Base-by-base conservation (phyloP, 306 rosid genomes). In the Sindora glabra region DNA sequence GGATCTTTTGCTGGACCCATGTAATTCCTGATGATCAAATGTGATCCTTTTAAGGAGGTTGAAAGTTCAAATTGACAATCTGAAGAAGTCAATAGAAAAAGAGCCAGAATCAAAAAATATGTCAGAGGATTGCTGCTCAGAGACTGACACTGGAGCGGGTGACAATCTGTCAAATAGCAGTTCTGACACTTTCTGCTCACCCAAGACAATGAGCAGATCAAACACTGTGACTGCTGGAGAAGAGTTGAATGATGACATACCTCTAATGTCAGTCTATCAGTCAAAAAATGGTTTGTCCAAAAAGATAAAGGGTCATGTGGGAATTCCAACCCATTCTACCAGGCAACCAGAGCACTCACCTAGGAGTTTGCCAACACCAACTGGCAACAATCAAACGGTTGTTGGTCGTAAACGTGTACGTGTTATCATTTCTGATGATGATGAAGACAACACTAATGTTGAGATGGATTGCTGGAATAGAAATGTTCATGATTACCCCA, bases 371-470 rank as follows among this genome's bases (percentile, higher is more conserved):
- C 56, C 82, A 52, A 74, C 69, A 53, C 32, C 76, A 64, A 37
- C 70, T 57, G 68, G 62, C 8, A 70, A 51, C 66, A 80, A 74
- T 58, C 78, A 71, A 55, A 61, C 62, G 5, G 49, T 60, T 56
- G 67, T 61, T 64, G 72, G 87, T 21, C 87, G 86, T 54, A 86
- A 86, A 64, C 86, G 95, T 42, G 58, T 49, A 38, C 89, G 80
- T 45, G 49, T 86, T 46, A 64, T 86, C 64, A 73, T 86, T 61
- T 89, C 97, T 19, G 97, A 89, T 30, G 89, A 87, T 59, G 96
- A 87, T 4, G 79, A 72, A 11, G 80, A 72, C 12, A n/a, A n/a
- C n/a, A n/a, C n/a, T n/a, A 89, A 76, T 56, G 76, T 70, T 77
- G 84, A 54, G 64, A 69, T 52, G 58, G 76, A 75, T 62, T 52